Evolutionary conservation across 2,329 filamentous ascomycete species (phyloP).

Genomic region (Beauveria asiatica): DNA sequence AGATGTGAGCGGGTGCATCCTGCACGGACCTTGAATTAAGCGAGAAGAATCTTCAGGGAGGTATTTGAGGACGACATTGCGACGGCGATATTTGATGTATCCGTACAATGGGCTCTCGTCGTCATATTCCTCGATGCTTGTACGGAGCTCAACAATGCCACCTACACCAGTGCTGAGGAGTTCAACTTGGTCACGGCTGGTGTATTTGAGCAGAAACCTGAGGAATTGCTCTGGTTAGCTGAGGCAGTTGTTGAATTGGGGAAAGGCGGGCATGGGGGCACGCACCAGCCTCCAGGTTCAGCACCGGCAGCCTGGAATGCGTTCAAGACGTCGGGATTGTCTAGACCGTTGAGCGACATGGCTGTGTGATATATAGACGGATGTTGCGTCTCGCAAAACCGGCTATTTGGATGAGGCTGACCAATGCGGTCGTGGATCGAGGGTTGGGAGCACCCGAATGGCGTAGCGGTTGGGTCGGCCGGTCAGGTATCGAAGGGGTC

Average conservation of each 20-base stretch:
- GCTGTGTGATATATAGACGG: neutral
- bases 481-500: slow-evolving; percentile 1
- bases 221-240: slow-evolving; percentile 16
- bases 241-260: neutral
- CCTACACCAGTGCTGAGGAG: slow-evolving; percentile 68
- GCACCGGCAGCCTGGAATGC: slow-evolving; percentile 71
- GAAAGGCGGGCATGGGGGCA: neutral
- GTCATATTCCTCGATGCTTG: slow-evolving; percentile 66
- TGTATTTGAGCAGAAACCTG: slow-evolving; percentile 93
- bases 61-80: slow-evolving; percentile 88
- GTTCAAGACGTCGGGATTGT: slow-evolving; percentile 70
- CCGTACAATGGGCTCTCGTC: slow-evolving; percentile 87
- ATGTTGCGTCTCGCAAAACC: neutral
- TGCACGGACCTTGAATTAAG: slow-evolving; percentile 71
- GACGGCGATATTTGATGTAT: slow-evolving; percentile 78
- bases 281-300: slow-evolving; percentile 92
- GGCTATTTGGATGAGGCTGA: neutral
- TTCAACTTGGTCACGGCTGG: slow-evolving; percentile 77
- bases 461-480: neutral
- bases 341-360: slow-evolving; percentile 96
- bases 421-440: neutral
- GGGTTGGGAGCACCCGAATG: neutral
- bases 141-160: slow-evolving; percentile 76
- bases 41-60: slow-evolving; percentile 85
- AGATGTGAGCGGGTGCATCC: neutral